A percentile compares a stretch with the other conserved stretches of the same genome.
Evolutionary conservation across 2,329 filamentous ascomycete genomes (phyloP).

Genomic region (Tolypocladium ophioglossoides): DNA sequence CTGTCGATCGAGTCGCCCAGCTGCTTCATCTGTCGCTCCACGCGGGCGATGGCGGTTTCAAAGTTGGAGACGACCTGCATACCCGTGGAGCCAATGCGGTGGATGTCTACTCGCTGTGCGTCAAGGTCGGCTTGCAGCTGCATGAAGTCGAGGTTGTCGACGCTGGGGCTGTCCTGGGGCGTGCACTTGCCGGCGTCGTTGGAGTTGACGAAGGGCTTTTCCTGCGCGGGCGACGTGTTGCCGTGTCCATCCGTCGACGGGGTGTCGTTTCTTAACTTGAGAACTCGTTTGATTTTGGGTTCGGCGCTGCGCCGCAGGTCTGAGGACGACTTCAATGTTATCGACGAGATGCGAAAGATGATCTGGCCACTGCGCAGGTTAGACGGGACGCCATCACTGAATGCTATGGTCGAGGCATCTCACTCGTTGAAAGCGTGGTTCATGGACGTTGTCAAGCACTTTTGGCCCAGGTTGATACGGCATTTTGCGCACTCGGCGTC

Average conservation of each 20-base stretch:
- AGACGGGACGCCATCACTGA: not conserved
- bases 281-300: slow-evolving; percentile 19
- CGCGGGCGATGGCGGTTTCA: slow-evolving; percentile 20
- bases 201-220: not conserved
- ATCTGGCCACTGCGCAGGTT: slow-evolving; percentile 21
- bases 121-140: slow-evolving; percentile 23
- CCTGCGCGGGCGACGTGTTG: not conserved
- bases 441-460: slow-evolving; percentile 19
- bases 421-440: slow-evolving; percentile 28
- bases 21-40: slow-evolving; percentile 22
- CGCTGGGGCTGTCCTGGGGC: not conserved
- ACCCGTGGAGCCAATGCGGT: slow-evolving; percentile 24
- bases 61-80: slow-evolving; percentile 25
- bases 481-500: slow-evolving; percentile 24
- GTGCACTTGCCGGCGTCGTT: not conserved
- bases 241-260: not conserved
- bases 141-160: slow-evolving; percentile 10
- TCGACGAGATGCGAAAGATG: slow-evolving; percentile 19
- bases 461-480: slow-evolving; percentile 20
- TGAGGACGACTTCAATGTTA: slow-evolving; percentile 12
- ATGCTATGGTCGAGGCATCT: slow-evolving; percentile 4
- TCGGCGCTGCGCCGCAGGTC: slow-evolving; percentile 14
- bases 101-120: slow-evolving; percentile 22
- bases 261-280: slow-evolving; percentile 16
- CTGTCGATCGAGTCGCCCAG: slow-evolving; percentile 17